Conservation (phyloP, 73 alveolate species). For the Paramecium bursaria region DNA sequence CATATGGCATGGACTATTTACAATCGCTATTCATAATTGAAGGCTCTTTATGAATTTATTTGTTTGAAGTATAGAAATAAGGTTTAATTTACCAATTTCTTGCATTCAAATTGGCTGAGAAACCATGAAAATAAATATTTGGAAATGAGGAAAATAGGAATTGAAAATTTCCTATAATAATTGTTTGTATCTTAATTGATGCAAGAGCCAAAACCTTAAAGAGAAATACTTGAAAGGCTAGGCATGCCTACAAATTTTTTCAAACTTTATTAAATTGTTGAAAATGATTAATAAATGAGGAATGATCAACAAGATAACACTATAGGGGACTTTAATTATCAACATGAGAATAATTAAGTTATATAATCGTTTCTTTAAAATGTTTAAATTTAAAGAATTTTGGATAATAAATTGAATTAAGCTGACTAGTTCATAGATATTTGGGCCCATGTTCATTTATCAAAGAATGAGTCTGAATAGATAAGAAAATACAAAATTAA, state of each 20-base stretch:
- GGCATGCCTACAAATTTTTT: conserved; percentile 22
- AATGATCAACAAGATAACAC: neutral
- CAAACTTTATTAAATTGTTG: neutral
- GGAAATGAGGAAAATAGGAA: neutral
- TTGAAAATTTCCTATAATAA: conserved; percentile 1
- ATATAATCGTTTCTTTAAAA: too few species aligned
- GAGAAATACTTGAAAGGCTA: neutral
- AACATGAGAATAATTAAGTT: neutral
- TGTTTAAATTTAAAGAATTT: too few species aligned
- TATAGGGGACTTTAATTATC: neutral
- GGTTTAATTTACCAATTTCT: neutral
- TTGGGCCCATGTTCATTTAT: neutral
- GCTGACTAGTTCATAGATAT: neutral
- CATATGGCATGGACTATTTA: conserved; percentile 23
- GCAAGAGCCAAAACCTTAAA: neutral
- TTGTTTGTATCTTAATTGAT: conserved; percentile 10
- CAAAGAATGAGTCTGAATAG: neutral
- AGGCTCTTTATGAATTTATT: neutral
- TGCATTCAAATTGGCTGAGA: neutral
- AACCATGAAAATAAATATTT: conserved; percentile 26
- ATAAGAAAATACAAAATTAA: neutral
- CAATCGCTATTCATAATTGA: neutral
- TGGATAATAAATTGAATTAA: too few species aligned
- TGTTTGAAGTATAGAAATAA: neutral
- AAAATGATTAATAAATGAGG: neutral